Conservation (phyloP, 192 early-diverging fungal genomes). For the Podila epigama region DNA sequence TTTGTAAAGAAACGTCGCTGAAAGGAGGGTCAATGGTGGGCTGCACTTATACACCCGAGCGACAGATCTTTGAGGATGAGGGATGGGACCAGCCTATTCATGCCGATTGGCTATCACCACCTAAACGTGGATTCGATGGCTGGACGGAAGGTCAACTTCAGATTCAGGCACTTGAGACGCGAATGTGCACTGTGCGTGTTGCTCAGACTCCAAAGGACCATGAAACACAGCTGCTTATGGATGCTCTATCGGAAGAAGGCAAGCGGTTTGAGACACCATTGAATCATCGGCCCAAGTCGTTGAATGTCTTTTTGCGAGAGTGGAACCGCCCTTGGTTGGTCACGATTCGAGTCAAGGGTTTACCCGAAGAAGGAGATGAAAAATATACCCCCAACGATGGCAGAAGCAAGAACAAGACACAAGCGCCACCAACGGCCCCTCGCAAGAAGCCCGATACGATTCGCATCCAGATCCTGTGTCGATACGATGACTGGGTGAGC, state of each 20-base stretch:
- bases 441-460: not conserved
- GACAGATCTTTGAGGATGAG: conserved; percentile 41
- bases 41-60: conserved; percentile 7
- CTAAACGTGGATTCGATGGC: not conserved
- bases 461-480: conserved; percentile 18
- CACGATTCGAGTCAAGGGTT: conserved; percentile 11
- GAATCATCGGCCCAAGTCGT: conserved; percentile 19
- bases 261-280: not conserved
- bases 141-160: conserved; percentile 20
- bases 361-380: not conserved
- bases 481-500: conserved; percentile 30
- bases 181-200: conserved; percentile 16
- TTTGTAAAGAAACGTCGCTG: not conserved
- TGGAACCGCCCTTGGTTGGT: conserved; percentile 32
- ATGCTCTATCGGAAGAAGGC: not conserved
- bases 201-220: conserved; percentile 13
- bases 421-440: too few species aligned
- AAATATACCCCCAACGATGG: not conserved
- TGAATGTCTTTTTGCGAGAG: conserved; percentile 9
- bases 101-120: not conserved
- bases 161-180: conserved; percentile 21
- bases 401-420: not conserved
- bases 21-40: not conserved
- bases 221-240: conserved; percentile 25
- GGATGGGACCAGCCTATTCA: conserved; percentile 14